Conservation (phyloP, 1,284 basidiomycete species). For the Pascua sp. region DNA sequence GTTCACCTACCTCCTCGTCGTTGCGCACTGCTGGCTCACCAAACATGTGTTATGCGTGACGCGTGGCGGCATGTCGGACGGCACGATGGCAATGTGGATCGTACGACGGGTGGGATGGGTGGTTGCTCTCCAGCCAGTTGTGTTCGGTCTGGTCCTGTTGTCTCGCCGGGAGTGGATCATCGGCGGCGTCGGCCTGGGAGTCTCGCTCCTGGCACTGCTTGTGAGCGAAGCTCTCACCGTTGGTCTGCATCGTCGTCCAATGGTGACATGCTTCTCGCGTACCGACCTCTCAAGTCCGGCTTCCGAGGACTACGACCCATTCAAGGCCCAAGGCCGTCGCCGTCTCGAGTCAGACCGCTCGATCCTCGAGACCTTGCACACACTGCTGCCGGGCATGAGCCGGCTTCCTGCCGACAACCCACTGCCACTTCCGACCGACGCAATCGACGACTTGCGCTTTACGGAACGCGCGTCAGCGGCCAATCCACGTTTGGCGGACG, state of each 20-base stretch:
- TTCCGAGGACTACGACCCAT: not conserved
- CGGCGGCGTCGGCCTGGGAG: conserved; percentile 61
- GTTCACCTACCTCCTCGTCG: conserved; percentile 63
- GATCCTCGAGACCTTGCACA: conserved; percentile 17
- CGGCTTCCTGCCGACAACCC: conserved; percentile 4
- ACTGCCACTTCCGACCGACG: conserved; percentile 11
- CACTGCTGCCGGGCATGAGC: conserved; percentile 8
- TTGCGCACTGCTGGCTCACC: conserved; percentile 70
- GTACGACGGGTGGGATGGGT: conserved; percentile 58
- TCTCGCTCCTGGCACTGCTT: conserved; percentile 52
- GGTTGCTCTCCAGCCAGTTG: conserved; percentile 62
- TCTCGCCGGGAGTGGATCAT: conserved; percentile 65
- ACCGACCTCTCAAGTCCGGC: not conserved
- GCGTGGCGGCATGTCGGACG: conserved; percentile 63
- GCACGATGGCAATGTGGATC: conserved; percentile 68
- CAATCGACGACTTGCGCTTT: conserved; percentile 66
- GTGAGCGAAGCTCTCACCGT: conserved; percentile 26
- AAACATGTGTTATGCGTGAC: conserved; percentile 69
- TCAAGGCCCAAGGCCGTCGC: conserved; percentile 17
- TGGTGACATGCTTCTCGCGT: not conserved
- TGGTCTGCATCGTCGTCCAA: conserved; percentile 7
- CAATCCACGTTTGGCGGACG: too few species aligned
- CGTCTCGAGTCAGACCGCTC: conserved; percentile 4
- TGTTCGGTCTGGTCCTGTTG: conserved; percentile 68
- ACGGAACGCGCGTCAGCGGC: conserved; percentile 58